Conservation (phyloP, 2,329 filamentous ascomycete species). For the Aureobasidium leucospermi region DNA sequence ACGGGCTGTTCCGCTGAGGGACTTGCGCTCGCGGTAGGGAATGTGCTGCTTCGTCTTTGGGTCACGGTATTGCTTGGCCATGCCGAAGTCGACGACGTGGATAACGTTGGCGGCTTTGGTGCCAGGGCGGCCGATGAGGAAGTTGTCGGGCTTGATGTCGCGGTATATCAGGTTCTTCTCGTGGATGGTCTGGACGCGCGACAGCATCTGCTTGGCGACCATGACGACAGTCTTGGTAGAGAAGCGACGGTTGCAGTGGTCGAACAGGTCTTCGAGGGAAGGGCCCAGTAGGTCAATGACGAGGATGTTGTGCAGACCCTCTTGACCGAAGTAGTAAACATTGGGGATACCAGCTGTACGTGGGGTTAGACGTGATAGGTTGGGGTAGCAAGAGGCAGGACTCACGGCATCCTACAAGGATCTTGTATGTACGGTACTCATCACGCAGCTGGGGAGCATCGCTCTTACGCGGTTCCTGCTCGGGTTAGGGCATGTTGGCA, state of each 20-base stretch:
- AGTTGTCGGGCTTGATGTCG: constrained; percentile 99
- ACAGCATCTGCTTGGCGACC: constrained; percentile 99
- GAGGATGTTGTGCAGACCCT: constrained; percentile 96
- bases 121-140: constrained; percentile 85
- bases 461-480: constrained; percentile 91
- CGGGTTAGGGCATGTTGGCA: not conserved
- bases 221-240: constrained; percentile 97
- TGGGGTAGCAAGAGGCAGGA: constrained; percentile 24
- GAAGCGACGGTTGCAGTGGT: constrained; percentile 93
- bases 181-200: constrained; percentile 87
- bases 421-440: constrained; percentile 99
- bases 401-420: constrained; percentile 97
- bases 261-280: constrained; percentile 92
- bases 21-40: constrained; percentile 93
- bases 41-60: constrained; percentile 99
- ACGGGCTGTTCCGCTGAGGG: constrained; percentile 87
- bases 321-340: constrained; percentile 98
- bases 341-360: constrained; percentile 86
- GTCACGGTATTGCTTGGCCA: constrained; percentile 99
- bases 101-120: constrained; percentile 97
- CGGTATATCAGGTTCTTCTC: constrained; percentile 99
- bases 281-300: constrained; percentile 95
- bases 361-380: not conserved
- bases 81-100: constrained; percentile 97
- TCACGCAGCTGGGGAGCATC: constrained; percentile 96